A percentile compares a stretch with the other conserved stretches of the same genome.
Conservation (phyloP, 2,329 filamentous ascomycete genomes). For the Bipolaris sorokiniana region DNA sequence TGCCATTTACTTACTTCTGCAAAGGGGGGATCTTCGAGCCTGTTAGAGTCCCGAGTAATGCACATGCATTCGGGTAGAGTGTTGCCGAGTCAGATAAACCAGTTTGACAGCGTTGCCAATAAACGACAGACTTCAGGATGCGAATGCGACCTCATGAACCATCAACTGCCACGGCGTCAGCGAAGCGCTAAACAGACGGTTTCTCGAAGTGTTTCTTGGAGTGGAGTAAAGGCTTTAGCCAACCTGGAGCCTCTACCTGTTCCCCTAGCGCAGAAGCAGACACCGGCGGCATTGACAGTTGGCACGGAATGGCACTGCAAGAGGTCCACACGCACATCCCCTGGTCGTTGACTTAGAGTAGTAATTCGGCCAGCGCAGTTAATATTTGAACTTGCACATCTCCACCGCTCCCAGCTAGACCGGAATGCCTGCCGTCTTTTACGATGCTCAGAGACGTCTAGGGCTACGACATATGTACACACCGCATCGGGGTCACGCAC, state of each 20-base stretch:
- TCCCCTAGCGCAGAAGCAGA: constrained; percentile 4
- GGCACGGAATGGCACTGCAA: constrained; percentile 5
- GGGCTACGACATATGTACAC: constrained; percentile 1
- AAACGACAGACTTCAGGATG: background rate
- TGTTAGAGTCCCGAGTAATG: constrained; percentile 3
- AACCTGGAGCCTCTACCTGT: constrained; percentile 1
- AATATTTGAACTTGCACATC: constrained; percentile 1
- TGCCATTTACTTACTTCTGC: background rate
- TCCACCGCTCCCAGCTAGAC: constrained; percentile 1
- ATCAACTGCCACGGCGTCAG: background rate
- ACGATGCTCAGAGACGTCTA: background rate
- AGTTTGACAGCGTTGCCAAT: background rate
- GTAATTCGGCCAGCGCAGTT: constrained; percentile 1
- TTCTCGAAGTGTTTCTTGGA: background rate
- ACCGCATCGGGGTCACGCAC: background rate
- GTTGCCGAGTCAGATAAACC: background rate
- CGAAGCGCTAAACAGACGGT: background rate
- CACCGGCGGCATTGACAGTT: constrained; percentile 8
- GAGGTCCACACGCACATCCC: constrained; percentile 1
- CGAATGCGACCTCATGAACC: background rate
- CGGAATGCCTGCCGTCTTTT: background rate
- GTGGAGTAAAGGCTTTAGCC: background rate
- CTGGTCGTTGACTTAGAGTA: background rate
- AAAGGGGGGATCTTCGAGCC: constrained; percentile 1
- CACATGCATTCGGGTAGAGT: background rate